Percentiles rank a stretch among this genome's conserved stretches.
phyloP scores from a whole-genome alignment of 768 basidiomycete species.

The Punctularia strigosozonata region DNA sequence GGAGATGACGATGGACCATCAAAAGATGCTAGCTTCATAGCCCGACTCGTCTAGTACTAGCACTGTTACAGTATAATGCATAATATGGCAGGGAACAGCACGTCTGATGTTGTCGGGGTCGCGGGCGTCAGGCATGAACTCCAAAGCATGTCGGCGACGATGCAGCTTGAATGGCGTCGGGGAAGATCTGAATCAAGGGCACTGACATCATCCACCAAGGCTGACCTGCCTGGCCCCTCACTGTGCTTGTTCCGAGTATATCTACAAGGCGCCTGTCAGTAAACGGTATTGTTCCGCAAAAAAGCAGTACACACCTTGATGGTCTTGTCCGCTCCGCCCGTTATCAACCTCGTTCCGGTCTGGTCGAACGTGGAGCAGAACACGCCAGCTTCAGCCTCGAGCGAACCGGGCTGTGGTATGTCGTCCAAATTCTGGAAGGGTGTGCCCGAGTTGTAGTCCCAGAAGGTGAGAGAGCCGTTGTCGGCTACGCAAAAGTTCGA shows the following conservation, averaged over 20 bases:
- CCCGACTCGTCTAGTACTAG: no score
- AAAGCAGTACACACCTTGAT: constrained; percentile 73
- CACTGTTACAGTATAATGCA: no score
- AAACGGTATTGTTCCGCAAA: background rate
- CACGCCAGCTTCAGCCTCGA: constrained; percentile 93
- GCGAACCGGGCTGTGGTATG: constrained; percentile 91
- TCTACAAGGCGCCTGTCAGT: background rate
- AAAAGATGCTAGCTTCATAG: no score
- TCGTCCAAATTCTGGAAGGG: constrained; percentile 94
- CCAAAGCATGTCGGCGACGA: no score
- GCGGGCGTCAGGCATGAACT: no score
- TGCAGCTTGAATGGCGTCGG: no score
- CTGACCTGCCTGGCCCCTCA: no score
- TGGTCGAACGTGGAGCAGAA: constrained; percentile 96
- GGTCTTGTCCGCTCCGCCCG: constrained; percentile 97
- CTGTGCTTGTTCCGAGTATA: background rate
- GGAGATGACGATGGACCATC: no score
- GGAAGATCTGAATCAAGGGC: no score
- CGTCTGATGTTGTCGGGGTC: no score
- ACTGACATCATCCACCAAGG: no score
- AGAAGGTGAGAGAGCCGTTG: constrained; percentile 83
- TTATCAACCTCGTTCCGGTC: constrained; percentile 89
- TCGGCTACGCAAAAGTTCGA: constrained; percentile 45
- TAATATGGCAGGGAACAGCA: no score
- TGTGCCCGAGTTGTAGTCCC: constrained; percentile 92